These are phyloP conservation scores for Scheffersomyces cryptocercus DNA, from an alignment of 1,139 yeast genomes.

Conservation along the genomic window DNA sequence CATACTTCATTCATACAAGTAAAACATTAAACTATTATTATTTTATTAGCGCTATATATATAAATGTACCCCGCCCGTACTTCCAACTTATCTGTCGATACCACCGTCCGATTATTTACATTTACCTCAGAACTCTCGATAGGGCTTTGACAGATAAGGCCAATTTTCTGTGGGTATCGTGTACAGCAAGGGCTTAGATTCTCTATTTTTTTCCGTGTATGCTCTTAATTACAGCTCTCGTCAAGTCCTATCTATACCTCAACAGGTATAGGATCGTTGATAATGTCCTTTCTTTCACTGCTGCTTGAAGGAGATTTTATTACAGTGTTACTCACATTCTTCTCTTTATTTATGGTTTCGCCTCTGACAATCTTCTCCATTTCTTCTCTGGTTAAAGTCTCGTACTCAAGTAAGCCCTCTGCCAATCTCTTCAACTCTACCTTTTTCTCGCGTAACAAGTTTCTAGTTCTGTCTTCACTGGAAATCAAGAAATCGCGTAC, in stretches of 20 bases:
- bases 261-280: conserved; percentile 20
- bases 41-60: too few species aligned
- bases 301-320: conserved; percentile 45
- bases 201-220: too few species aligned
- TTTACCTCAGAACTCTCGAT: too few species aligned
- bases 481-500: conserved; percentile 71
- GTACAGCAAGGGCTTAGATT: too few species aligned
- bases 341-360: conserved; percentile 65
- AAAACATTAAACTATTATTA: too few species aligned
- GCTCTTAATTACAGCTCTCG: too few species aligned
- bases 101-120: too few species aligned
- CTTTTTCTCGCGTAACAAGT: conserved; percentile 58
- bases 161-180: too few species aligned
- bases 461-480: conserved; percentile 80
- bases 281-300: conserved; percentile 19
- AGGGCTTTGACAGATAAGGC: too few species aligned
- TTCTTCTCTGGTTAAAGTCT: conserved; percentile 88
- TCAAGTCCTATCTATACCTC: not conserved
- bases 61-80: too few species aligned
- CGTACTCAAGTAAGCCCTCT: conserved; percentile 91
- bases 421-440: conserved; percentile 87
- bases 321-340: conserved; percentile 72
- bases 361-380: conserved; percentile 86
- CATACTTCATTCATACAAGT: too few species aligned
- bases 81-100: too few species aligned